Evolutionary conservation across 2,329 filamentous ascomycete genomes (phyloP).

Genomic region (Parafenestella ontariensis): DNA sequence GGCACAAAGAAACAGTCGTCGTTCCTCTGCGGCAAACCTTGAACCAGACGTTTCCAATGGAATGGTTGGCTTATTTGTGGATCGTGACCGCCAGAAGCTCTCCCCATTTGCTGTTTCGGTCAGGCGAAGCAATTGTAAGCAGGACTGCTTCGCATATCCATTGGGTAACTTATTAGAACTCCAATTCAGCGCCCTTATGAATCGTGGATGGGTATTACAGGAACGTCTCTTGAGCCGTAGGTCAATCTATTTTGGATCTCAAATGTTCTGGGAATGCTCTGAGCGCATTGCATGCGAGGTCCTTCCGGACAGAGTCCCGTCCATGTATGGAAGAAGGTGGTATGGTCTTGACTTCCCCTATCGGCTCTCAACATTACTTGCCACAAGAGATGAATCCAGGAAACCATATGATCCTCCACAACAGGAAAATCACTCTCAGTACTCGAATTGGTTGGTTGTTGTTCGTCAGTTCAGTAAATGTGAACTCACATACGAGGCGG

Average conservation of each 20-base stretch:
- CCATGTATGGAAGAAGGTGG: too few species aligned
- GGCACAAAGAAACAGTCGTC: too few species aligned
- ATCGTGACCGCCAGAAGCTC: neutral
- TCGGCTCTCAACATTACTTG: too few species aligned
- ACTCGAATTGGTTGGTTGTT: neutral
- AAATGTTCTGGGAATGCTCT: neutral
- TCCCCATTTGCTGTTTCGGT: neutral
- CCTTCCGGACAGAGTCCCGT: neutral
- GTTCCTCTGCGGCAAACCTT: too few species aligned
- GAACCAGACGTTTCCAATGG: too few species aligned
- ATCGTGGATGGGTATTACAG: neutral
- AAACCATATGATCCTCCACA: too few species aligned
- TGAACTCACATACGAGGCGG: neutral
- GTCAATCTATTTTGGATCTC: neutral
- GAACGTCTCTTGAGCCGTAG: neutral
- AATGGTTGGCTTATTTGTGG: too few species aligned
- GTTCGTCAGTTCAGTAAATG: neutral
- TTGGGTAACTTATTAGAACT: too few species aligned
- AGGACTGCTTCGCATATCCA: neutral
- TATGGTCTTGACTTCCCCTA: too few species aligned
- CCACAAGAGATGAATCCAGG: too few species aligned
- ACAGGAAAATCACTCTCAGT: too few species aligned
- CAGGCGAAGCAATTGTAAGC: neutral
- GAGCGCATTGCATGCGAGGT: neutral
- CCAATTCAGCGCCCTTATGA: too few species aligned